Percentiles rank a stretch among this genome's conserved stretches.
phyloP scores from a whole-genome alignment of 2,329 filamentous ascomycete species.

The Chrysoporthe austroafricana region DNA sequence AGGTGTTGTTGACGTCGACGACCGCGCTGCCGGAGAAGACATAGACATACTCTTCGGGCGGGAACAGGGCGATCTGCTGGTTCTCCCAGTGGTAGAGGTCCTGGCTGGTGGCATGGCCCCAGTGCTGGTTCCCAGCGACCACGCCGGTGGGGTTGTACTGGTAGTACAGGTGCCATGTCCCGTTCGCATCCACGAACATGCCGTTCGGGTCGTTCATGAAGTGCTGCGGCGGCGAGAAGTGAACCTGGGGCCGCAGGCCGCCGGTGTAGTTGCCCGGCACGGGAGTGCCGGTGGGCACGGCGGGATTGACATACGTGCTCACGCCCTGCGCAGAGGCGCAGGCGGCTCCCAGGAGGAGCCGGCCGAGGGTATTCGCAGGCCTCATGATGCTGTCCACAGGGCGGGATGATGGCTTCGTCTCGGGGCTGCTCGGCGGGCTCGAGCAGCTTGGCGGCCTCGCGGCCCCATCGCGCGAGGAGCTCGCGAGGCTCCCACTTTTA shows the following conservation, averaged over 20 bases:
- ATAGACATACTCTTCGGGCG: slow-evolving; percentile 46
- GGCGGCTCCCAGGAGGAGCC: slow-evolving; percentile 8
- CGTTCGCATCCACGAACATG: slow-evolving; percentile 60
- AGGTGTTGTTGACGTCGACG: slow-evolving; percentile 66
- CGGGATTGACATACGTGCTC: slow-evolving; percentile 35
- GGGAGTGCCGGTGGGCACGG: slow-evolving; percentile 36
- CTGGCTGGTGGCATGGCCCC: slow-evolving; percentile 66
- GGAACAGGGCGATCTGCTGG: slow-evolving; percentile 64
- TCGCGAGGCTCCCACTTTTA: background rate
- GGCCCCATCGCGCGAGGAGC: background rate
- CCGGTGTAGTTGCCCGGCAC: slow-evolving; percentile 37
- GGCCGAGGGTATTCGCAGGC: background rate
- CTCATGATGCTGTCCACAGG: slow-evolving; percentile 9
- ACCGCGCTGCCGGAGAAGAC: slow-evolving; percentile 62
- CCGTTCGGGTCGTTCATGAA: slow-evolving; percentile 70
- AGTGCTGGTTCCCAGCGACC: slow-evolving; percentile 60
- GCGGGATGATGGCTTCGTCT: background rate
- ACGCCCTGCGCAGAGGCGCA: slow-evolving; percentile 26
- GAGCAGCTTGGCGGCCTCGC: background rate
- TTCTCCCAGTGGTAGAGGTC: slow-evolving; percentile 69
- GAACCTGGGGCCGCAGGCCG: slow-evolving; percentile 53
- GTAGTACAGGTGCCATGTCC: slow-evolving; percentile 67
- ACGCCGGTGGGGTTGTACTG: slow-evolving; percentile 46
- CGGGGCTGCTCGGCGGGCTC: background rate
- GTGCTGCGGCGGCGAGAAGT: slow-evolving; percentile 56